These are phyloP conservation scores for Yamadazyma siamensis DNA, from an alignment of 1,139 yeast species.

Conservation along the genomic window DNA sequence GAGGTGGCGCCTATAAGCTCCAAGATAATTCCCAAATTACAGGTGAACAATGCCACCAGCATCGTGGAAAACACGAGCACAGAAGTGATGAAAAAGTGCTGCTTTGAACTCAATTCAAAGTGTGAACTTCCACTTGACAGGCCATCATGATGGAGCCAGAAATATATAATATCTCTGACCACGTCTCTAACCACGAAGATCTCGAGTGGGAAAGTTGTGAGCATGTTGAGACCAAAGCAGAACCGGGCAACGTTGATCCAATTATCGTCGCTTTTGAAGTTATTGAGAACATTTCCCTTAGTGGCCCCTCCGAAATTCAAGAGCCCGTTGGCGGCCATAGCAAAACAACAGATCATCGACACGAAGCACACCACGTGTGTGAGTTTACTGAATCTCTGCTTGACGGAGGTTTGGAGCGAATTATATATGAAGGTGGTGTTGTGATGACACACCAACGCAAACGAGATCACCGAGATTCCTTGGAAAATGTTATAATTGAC, in stretches of 20 bases:
- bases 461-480: conserved; percentile 87
- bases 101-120: conserved; percentile 39
- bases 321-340: conserved; percentile 81
- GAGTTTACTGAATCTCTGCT: conserved; percentile 67
- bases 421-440: conserved; percentile 87
- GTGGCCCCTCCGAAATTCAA: conserved; percentile 73
- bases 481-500: conserved; percentile 71
- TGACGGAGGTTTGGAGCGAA: conserved; percentile 71
- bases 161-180: conserved; percentile 55
- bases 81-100: conserved; percentile 69
- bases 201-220: conserved; percentile 89
- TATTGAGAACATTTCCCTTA: conserved; percentile 83
- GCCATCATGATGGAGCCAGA: conserved; percentile 18
- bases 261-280: conserved; percentile 72
- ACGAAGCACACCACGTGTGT: conserved; percentile 84
- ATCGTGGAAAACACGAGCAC: conserved; percentile 65
- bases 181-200: conserved; percentile 89
- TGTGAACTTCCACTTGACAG: conserved; percentile 29
- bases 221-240: conserved; percentile 91
- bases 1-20: conserved; percentile 92
- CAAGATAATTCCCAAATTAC: conserved; percentile 83
- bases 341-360: conserved; percentile 74
- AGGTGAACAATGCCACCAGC: conserved; percentile 74
- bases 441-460: conserved; percentile 93
- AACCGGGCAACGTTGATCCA: conserved; percentile 81